Conservation (phyloP, 2,329 filamentous ascomycete species). For the Calonectria pauciramosa region DNA sequence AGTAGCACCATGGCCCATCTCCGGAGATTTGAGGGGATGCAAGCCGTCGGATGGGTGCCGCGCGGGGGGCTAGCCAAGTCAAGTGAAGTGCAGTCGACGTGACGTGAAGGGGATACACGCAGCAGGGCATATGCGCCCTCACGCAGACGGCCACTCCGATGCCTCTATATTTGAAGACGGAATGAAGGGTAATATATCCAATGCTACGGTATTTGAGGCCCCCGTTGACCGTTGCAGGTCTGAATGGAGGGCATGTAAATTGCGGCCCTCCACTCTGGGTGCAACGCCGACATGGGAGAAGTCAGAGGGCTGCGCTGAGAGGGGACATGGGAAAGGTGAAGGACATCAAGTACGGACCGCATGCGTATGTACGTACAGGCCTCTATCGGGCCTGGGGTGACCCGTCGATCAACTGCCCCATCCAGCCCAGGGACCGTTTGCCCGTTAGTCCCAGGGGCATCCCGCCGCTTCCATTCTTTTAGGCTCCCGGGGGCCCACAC, state of each 20-base stretch:
- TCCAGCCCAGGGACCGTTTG: constrained; percentile 23
- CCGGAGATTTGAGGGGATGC: constrained; percentile 25
- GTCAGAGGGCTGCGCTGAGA: background rate
- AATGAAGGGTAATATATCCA: constrained; percentile 1
- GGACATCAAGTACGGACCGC: constrained; percentile 15
- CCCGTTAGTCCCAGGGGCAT: constrained; percentile 27
- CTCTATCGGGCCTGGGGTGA: constrained; percentile 8
- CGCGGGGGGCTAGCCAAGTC: constrained; percentile 4
- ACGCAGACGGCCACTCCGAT: background rate
- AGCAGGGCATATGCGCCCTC: background rate
- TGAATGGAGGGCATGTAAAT: constrained; percentile 23
- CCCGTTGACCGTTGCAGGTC: background rate
- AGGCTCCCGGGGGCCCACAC: constrained; percentile 8
- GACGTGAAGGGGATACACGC: background rate
- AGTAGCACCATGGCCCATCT: constrained; percentile 13
- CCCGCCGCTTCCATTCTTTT: constrained; percentile 11
- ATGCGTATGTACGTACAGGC: background rate
- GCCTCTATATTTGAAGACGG: background rate
- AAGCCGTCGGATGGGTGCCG: constrained; percentile 2
- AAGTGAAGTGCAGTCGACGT: background rate
- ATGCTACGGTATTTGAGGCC: constrained; percentile 11
- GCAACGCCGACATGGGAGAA: constrained; percentile 25
- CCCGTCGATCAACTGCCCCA: constrained; percentile 33
- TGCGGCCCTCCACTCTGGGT: constrained; percentile 35
- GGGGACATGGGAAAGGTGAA: background rate